Evolutionary conservation across 176 grass and related monocot species (phyloP).

Genomic region (Carex myosuroides): DNA sequence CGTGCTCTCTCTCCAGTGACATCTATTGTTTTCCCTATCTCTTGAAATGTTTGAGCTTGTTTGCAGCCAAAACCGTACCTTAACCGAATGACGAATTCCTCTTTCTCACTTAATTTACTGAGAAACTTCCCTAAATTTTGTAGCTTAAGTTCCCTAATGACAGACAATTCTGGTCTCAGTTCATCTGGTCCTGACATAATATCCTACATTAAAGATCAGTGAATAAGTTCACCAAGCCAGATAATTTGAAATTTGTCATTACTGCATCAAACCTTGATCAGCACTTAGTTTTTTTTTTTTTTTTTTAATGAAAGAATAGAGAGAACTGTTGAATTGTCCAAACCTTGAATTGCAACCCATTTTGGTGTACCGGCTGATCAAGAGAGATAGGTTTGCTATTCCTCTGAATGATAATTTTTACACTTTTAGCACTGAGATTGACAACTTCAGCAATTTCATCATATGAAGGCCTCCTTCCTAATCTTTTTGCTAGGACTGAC

Average conservation of each 20-base stretch:
- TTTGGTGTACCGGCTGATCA: constrained; percentile 11
- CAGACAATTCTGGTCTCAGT: background rate
- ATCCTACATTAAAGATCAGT: constrained; percentile 25
- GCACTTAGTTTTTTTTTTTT: background rate
- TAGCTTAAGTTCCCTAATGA: constrained; percentile 11
- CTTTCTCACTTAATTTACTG: constrained; percentile 18
- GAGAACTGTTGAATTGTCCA: background rate
- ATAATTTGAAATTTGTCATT: background rate
- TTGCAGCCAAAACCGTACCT: constrained; percentile 26
- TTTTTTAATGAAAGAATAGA: background rate
- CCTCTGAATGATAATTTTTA: constrained; percentile 18
- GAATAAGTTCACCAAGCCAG: background rate
- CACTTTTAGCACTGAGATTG: constrained; percentile 16
- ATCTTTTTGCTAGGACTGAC: background rate
- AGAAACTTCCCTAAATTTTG: constrained; percentile 25
- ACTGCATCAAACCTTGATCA: background rate
- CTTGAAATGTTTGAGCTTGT: constrained; percentile 25
- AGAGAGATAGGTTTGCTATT: constrained; percentile 24
- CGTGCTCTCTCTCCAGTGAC: background rate
- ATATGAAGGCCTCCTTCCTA: constrained; percentile 28
- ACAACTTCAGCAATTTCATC: constrained; percentile 28
- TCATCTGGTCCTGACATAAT: constrained; percentile 18
- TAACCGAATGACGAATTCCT: constrained; percentile 26
- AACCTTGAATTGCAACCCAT: constrained; percentile 8
- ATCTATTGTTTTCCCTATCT: constrained; percentile 23